These are phyloP conservation scores for Poronia punctata DNA, from an alignment of 495 filamentous ascomycete species.

Conservation along the genomic window DNA sequence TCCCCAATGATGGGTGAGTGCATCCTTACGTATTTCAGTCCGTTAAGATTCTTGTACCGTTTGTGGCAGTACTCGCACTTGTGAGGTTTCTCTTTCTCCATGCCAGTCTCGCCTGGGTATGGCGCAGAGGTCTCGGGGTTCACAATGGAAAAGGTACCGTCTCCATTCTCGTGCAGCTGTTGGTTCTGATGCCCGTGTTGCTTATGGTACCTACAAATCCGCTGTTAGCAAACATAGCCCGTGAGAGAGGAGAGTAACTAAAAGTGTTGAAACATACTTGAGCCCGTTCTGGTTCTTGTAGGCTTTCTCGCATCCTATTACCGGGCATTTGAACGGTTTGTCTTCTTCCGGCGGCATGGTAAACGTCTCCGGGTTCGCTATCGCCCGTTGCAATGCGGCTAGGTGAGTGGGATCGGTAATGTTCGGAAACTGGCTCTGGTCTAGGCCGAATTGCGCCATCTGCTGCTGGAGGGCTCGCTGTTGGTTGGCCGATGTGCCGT, in stretches of 20 bases:
- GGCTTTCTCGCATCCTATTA: constrained; percentile 98
- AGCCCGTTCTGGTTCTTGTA: constrained; percentile 99
- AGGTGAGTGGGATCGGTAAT: constrained; percentile 70
- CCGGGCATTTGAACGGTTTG: constrained; percentile 95
- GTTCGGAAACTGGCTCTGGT: constrained; percentile 62
- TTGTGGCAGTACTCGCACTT: constrained; percentile 95
- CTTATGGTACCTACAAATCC: constrained; percentile 58
- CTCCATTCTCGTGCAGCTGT: constrained; percentile 87
- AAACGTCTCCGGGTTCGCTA: constrained; percentile 39
- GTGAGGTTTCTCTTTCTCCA: constrained; percentile 99
- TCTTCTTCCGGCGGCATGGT: constrained; percentile 62
- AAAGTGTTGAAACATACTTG: constrained; percentile 53
- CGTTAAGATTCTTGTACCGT: constrained; percentile 98
- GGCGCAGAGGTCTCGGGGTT: constrained; percentile 91
- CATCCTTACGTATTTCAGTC: constrained; percentile 79
- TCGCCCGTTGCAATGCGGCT: constrained; percentile 65
- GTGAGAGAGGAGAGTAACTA: constrained; percentile 6
- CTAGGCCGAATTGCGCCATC: constrained; percentile 55
- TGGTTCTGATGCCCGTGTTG: constrained; percentile 92
- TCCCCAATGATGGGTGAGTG: constrained; percentile 2
- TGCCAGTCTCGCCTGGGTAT: constrained; percentile 91
- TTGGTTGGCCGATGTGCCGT: constrained; percentile 62
- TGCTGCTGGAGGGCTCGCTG: constrained; percentile 51
- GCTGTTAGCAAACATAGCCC: constrained; percentile 25
- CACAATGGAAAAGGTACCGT: constrained; percentile 96